Evolutionary conservation across 495 filamentous ascomycete genomes (phyloP).

Genomic region (Aspergillus avenaceus): DNA sequence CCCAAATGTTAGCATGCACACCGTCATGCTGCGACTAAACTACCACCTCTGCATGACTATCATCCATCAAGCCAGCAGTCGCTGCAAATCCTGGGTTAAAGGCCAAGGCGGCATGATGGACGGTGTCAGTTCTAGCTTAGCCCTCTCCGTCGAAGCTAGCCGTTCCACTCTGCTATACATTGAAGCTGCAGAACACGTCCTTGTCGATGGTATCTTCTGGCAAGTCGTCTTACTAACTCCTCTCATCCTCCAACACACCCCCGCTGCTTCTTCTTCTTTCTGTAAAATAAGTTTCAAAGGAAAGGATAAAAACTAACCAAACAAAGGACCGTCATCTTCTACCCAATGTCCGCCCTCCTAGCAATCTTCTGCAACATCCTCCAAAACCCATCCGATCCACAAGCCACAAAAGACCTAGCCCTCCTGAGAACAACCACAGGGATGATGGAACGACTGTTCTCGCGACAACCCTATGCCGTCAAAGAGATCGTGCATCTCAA

Average conservation of each 20-base stretch:
- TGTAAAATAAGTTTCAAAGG: neutral
- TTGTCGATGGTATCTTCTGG: slow-evolving; percentile 47
- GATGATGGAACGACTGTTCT: slow-evolving; percentile 41
- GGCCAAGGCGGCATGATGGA: slow-evolving; percentile 34
- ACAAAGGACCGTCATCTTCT: slow-evolving; percentile 44
- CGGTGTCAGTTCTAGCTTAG: slow-evolving; percentile 46
- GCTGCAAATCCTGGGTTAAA: slow-evolving; percentile 38
- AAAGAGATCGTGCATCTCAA: slow-evolving; percentile 44
- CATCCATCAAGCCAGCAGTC: slow-evolving; percentile 48
- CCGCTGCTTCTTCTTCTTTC: neutral
- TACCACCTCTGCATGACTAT: slow-evolving; percentile 50
- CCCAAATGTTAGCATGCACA: slow-evolving; percentile 37
- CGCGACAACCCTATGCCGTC: slow-evolving; percentile 28
- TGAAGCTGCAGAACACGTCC: slow-evolving; percentile 32
- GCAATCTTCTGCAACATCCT: slow-evolving; percentile 50
- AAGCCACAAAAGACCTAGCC: slow-evolving; percentile 40
- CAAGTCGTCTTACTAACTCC: too few species aligned
- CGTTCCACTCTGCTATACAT: slow-evolving; percentile 47
- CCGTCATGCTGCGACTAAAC: slow-evolving; percentile 44
- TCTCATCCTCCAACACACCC: too few species aligned
- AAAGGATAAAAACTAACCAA: neutral
- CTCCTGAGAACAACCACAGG: slow-evolving; percentile 35
- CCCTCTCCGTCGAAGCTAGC: slow-evolving; percentile 48
- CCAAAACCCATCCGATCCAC: slow-evolving; percentile 40
- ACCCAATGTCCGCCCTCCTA: slow-evolving; percentile 48